Evolutionary conservation across 331 rosid genomes (phyloP), one percentile per base, ranked within the genome.

Genomic region (Pyracantha coccinea): DNA sequence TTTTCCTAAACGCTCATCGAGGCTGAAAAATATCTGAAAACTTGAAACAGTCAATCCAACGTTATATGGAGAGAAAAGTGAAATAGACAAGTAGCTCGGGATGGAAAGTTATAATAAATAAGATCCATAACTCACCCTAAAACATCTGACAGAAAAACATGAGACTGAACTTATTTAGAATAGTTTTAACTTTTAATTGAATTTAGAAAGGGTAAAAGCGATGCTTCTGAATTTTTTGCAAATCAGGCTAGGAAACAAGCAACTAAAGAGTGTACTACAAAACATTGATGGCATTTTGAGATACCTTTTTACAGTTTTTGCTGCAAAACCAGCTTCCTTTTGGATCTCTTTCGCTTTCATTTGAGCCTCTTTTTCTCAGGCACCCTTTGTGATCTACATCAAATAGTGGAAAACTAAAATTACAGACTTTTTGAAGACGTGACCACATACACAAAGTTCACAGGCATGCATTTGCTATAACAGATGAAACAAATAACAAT

Each of bases 311-410:
- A 75, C 99, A 94, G 61, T 75, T 81, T 75, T 80, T 75, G 80
- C 85, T 84, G 73, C 99, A 94, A 71, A 89, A 92, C 93, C 92
- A 90, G 35, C 53, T 84, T 71, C 80, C 80, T 24, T 7, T 47
- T 61, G 66, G 65, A 84, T 61, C 45, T 54, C 61, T 79, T 79
- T 75, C 66, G 12, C 79, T 73, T 69, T 61, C 71, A 69, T 69
- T 63, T 7, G 41, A 54, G 23, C 61, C 77, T 68, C 78, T 76
- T 54, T 32, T 78, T 38, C 75, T 66, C 71, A 94, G 55, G 90
- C 97, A 94, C 25, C 77, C 74, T 24, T 82, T 62, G 69, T 94
- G 99, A 88, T 85, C 99, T 92, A 71, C 88, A 88, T 41, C 60
- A 81, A 66, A 74, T 69, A 23, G 50, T 73, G 60, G 75, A 83